Conservation (phyloP, 768 basidiomycete genomes). For the Trichaptum fuscoviolaceum region DNA sequence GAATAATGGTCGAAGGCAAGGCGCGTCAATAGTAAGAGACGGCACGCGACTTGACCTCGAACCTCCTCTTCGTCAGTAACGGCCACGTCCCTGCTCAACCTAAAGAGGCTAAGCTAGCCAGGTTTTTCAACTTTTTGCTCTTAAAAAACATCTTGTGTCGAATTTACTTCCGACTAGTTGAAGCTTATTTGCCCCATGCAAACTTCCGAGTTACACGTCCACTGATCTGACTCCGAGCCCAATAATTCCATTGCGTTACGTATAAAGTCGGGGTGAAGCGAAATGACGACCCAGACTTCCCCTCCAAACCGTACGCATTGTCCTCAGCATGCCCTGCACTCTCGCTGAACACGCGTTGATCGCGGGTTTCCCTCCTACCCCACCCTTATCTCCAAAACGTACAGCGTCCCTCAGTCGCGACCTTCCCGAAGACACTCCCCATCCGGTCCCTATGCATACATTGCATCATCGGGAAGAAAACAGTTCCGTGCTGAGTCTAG, state of each 20-base stretch:
- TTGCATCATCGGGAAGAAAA: slow-evolving; percentile 48
- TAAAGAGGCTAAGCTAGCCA: background rate
- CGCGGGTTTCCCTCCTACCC: slow-evolving; percentile 1
- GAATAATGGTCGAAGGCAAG: background rate
- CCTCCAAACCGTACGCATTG: slow-evolving; percentile 3
- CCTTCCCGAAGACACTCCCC: background rate
- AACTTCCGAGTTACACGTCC: background rate
- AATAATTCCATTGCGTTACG: background rate
- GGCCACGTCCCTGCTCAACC: background rate
- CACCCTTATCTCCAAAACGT: background rate
- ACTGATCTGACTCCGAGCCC: background rate
- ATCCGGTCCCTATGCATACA: slow-evolving; percentile 1
- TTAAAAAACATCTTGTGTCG: background rate
- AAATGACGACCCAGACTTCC: background rate
- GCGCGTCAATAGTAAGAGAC: background rate
- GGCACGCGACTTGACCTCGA: background rate
- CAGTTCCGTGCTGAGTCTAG: slow-evolving; percentile 70
- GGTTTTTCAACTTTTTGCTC: background rate
- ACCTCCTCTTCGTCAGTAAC: background rate
- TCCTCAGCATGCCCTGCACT: slow-evolving; percentile 2
- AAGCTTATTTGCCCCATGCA: background rate
- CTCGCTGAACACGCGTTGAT: slow-evolving; percentile 3
- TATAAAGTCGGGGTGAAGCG: background rate
- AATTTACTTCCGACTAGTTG: background rate
- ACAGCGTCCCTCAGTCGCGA: slow-evolving; percentile 5